Percentiles rank a stretch among this genome's conserved stretches.
These are phyloP conservation scores for Barbarea vulgaris DNA, from an alignment of 345 rosid genomes.

Conservation along the genomic window DNA sequence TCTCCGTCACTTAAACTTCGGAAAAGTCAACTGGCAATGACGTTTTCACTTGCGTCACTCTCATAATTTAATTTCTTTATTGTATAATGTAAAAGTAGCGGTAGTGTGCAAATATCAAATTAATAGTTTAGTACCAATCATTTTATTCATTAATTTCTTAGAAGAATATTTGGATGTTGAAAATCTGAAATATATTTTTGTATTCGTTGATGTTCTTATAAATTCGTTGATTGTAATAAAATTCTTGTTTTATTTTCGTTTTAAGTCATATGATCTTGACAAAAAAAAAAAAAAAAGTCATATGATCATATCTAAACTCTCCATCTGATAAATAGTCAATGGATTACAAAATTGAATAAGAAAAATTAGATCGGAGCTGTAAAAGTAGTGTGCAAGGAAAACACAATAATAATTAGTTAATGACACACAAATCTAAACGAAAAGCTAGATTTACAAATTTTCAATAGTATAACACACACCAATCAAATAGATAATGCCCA, in stretches of 20 bases:
- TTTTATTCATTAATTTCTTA: constrained; percentile 26
- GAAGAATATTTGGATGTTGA: constrained; percentile 26
- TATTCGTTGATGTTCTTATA: constrained; percentile 2
- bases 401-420: neutral
- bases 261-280: too few species aligned
- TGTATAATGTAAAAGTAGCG: neutral
- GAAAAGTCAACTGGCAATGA: constrained; percentile 37
- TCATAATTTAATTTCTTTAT: constrained; percentile 21
- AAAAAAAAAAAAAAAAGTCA: too few species aligned
- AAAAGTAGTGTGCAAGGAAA: neutral
- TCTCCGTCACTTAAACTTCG: constrained; percentile 37
- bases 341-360: constrained; percentile 3
- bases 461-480: constrained; percentile 16
- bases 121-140: constrained; percentile 32
- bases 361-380: neutral
- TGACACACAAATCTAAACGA: constrained; percentile 17
- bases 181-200: neutral
- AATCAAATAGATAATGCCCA: constrained; percentile 28
- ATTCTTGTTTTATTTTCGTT: neutral
- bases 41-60: constrained; percentile 40
- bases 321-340: constrained; percentile 15
- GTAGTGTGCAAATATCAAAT: constrained; percentile 40
- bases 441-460: constrained; percentile 8
- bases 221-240: constrained; percentile 19
- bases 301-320: neutral